Evolutionary conservation across 352 stramenopile genomes (phyloP).

Genomic region (Elongisporangium anandrum): DNA sequence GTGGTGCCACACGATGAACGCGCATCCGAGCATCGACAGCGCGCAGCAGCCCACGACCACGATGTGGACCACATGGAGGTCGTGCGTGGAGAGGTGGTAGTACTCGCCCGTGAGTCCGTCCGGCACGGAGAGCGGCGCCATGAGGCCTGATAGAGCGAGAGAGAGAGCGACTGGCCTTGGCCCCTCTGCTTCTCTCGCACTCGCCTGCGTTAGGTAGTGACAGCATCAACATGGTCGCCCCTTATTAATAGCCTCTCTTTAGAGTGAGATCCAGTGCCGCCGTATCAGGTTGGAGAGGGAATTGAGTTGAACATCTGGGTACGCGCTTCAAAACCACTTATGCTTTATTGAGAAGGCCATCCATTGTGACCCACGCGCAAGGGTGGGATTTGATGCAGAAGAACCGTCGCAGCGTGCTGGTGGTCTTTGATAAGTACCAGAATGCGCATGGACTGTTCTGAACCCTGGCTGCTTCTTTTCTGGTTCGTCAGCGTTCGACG

Average conservation of each 20-base stretch:
- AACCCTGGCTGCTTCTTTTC: neutral
- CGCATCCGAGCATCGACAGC: conserved; percentile 39
- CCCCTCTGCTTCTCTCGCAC: neutral
- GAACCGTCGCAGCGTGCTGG: too few species aligned
- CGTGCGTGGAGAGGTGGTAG: conserved; percentile 12
- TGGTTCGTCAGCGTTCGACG: neutral
- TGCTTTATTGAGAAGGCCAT: too few species aligned
- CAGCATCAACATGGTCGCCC: neutral
- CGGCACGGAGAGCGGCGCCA: neutral
- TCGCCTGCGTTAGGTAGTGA: neutral
- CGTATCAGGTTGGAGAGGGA: neutral
- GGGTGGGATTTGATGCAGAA: neutral
- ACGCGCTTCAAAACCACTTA: neutral
- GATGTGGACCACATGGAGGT: conserved; percentile 23
- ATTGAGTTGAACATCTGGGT: neutral
- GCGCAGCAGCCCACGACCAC: conserved; percentile 35
- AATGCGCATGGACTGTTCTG: neutral
- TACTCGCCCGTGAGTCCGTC: neutral
- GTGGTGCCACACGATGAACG: conserved; percentile 47
- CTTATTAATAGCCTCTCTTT: neutral
- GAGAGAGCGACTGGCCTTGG: neutral
- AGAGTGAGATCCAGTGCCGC: neutral
- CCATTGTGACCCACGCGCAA: too few species aligned
- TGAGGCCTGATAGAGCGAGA: neutral
- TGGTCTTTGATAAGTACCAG: too few species aligned